Evolutionary conservation across 257 asterid genomes (phyloP), one percentile per base, ranked within the genome.

Genomic region (Plantago elongata): DNA sequence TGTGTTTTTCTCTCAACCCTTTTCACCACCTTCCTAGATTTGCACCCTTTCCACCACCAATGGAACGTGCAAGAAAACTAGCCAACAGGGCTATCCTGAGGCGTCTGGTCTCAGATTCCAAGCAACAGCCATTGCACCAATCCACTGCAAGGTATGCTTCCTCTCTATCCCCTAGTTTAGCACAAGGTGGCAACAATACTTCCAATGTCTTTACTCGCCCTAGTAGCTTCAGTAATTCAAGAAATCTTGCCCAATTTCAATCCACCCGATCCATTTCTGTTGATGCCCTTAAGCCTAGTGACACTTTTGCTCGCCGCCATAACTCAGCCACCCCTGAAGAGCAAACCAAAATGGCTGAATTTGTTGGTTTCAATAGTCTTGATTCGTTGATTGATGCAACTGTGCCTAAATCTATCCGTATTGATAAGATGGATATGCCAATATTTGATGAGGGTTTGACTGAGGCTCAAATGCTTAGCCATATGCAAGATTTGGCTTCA

Each of bases 281-380:
- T 13, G 89, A 79, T 14, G 85, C 95, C 60, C 76, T 86, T 70
- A 82, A 86, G 58, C 91, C 94, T 45, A 82, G 81, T 45, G 97
- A 89, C 69, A 84, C 95, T 18, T 89, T 89, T 54, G 80, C 94
- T 16, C 89, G 92, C 72, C 87, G 97, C 59, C 97, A 89, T 37
- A 89, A 89, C 91, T 89, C 99, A 45, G 99, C 97, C 69, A 79
- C 94, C 58, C 95, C 96, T 13, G 94, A 81, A 59, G 97, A 93
- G 30, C 99, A 87, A 55, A 59, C 84, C 14, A 79, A 78, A 59
- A 93, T 89, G 99, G 80, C 93, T 45, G 94, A 82, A 77, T 69
- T 69, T 51, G 78, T 84, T 42, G 99, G 99, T n/a, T 89, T 52
- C 57, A 22, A 69, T 7, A 71, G 52, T 48, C 78, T 92, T 8